Percentiles rank a stretch among this genome's conserved stretches.
Evolutionary conservation across 2,329 filamentous ascomycete genomes (phyloP).

Genomic region (Ciborinia camelliae): DNA sequence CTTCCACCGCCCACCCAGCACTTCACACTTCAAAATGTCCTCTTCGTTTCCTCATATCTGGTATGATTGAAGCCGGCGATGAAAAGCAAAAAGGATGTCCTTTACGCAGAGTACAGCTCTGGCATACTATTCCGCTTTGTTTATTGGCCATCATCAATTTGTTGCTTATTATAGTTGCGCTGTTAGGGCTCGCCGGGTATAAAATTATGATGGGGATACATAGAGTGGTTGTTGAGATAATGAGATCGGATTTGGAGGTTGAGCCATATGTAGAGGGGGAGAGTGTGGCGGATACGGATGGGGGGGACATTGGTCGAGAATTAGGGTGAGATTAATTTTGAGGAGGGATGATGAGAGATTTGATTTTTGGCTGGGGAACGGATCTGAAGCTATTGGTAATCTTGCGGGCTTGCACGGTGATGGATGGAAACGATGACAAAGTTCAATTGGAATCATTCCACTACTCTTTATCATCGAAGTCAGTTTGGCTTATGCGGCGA

Average conservation of each 20-base stretch:
- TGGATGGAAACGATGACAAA: too few species aligned
- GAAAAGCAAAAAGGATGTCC: conserved; percentile 25
- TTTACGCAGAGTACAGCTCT: conserved; percentile 32
- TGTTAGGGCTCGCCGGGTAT: conserved; percentile 33
- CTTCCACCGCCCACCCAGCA: conserved; percentile 14
- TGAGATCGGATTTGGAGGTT: conserved; percentile 22
- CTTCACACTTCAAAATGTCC: conserved; percentile 29
- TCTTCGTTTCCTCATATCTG: conserved; percentile 30
- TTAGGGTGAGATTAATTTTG: not conserved
- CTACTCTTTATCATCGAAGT: not conserved
- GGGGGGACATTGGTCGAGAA: not conserved
- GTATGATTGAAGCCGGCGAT: conserved; percentile 27
- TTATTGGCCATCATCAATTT: conserved; percentile 33
- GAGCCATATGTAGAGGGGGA: conserved; percentile 20
- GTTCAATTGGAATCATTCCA: not conserved
- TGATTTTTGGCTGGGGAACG: not conserved
- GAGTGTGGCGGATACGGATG: conserved; percentile 18
- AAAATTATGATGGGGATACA: conserved; percentile 26
- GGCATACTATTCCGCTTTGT: conserved; percentile 34
- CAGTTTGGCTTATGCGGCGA: too few species aligned
- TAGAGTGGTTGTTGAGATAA: conserved; percentile 22
- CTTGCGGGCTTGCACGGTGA: not conserved
- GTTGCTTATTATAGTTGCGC: conserved; percentile 30
- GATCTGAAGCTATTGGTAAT: not conserved
- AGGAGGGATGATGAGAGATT: too few species aligned